Evolutionary conservation across 768 basidiomycete species (phyloP), one percentile per base, ranked within the genome.

Genomic region (Hemileccinum rubropunctum): DNA sequence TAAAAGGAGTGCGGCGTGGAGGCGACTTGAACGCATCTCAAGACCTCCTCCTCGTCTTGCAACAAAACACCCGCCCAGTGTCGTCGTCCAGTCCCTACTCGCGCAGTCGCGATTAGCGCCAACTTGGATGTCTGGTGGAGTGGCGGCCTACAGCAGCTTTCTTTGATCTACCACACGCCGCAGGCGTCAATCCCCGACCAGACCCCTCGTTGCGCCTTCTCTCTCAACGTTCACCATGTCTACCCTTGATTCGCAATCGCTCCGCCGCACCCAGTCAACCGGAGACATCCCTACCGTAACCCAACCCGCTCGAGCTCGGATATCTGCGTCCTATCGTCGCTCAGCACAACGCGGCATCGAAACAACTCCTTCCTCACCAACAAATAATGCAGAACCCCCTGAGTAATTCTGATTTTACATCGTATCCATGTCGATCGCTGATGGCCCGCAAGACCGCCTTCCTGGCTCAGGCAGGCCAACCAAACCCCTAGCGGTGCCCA

Each of bases 231-330:
- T 59, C 64, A 55, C 47, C 52, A 68, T 68, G 67, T 53, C 68
- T 18, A 45, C 60, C 34, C 48, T 55, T 44, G 67, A 70, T 57
- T 64, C 65, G 45, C 67, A 68, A 57, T 61, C 62, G 52, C 59
- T 69, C 21, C 61, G 69, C 42, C 57, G 69, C 47, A 69, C 67
- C 9, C 69, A 65, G 54, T 71, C 67, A 1, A 69, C 69, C 26
- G 67, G 67, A 1, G 60, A 69, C 57, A 67, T 71, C 42, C 62
- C 63, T 27, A 52, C 65, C 5, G 26, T 58, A 23, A 33, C 57
- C 28, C 62, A 46, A 27, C 63, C 69, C 7, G 21, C 56, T 4
- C 54, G 67, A 48, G 62, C 67, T 18, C 65, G 62, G 38, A 57
- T 63, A 55, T 62, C 67, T 32, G 62, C 54, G 14, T 61, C 62